Base-by-base conservation (phyloP, 306 rosid genomes). In the Medicago truncatula region DNA sequence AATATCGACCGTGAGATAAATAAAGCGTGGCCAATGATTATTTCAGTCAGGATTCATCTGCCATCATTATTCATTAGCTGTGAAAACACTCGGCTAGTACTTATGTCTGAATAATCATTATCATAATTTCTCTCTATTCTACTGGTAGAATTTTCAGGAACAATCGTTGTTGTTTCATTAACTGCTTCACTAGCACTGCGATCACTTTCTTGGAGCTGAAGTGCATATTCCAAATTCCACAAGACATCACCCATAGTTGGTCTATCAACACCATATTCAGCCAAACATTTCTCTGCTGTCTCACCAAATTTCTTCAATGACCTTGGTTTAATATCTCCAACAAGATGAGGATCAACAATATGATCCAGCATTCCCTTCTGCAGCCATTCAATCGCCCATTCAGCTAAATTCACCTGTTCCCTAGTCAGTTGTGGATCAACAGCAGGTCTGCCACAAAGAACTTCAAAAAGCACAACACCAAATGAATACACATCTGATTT, bases 231-330 rank as follows among this genome's bases (percentile, higher is more conserved):
- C 88, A 96, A 83, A 71, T 96, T 96, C 99, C 98, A 96, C 11
- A 96, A 73, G 2, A 96, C 98, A 73, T 96, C 99, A 49, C 99
- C 99, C 91, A 96, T 96, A 6, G 98, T 85, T 83, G 99, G 98
- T 85, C 99, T 82, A 67, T 96, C 98, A 49, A 93, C 96, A 40
- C 97, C 92, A 74, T 96, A 90, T 50, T 96, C 99, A 12, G 97
- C 96, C 87, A 92, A 81, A 76, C 99, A 96, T 86, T 96, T 96
- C 86, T 96, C 97, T 0, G 99, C 99, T 7, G 96, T 96, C 70
- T 96, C 99, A n/a, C 89, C 95, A 34, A 81, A 92, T 73, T 96
- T 96, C 80, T 88, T 90, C 78, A 92, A 78, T 11, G 98, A 92
- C 71, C 74, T 83, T 3, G 81, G 90, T 77, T 91, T 86, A 73